A percentile compares a stretch with the other conserved stretches of the same genome.
phyloP scores from a whole-genome alignment of 1,284 basidiomycete genomes.

The Apiotrichum porosum region DNA sequence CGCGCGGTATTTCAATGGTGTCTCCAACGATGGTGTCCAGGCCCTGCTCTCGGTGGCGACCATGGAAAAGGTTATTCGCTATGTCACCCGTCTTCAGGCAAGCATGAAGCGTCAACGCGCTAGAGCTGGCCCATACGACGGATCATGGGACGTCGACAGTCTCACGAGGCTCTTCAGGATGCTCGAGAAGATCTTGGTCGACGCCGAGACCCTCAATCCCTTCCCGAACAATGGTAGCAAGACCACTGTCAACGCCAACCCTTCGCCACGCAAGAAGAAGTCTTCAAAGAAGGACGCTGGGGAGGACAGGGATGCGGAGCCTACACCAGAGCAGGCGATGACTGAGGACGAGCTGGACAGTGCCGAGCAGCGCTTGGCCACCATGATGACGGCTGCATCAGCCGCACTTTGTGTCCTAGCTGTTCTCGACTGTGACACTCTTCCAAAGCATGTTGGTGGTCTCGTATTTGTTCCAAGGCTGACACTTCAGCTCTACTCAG shows the following conservation, averaged over 20 bases:
- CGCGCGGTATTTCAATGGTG: slow-evolving; percentile 60
- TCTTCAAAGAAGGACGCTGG: slow-evolving; percentile 46
- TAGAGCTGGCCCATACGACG: slow-evolving; percentile 3
- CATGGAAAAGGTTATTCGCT: slow-evolving; percentile 59
- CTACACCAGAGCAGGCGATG: slow-evolving; percentile 23
- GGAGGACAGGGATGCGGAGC: slow-evolving; percentile 24
- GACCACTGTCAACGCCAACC: slow-evolving; percentile 14
- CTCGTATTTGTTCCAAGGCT: too few relatives aligned
- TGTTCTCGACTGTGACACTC: slow-evolving; percentile 66
- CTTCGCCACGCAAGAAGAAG: slow-evolving; percentile 49
- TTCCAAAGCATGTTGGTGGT: slow-evolving; percentile 70
- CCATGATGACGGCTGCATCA: slow-evolving; percentile 63
- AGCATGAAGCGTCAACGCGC: slow-evolving; percentile 17
- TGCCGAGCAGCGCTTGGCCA: slow-evolving; percentile 54
- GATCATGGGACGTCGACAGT: slow-evolving; percentile 54
- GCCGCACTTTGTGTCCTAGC: slow-evolving; percentile 78
- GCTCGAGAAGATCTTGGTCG: slow-evolving; percentile 67
- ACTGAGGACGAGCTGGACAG: slow-evolving; percentile 56
- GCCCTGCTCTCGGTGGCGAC: slow-evolving; percentile 59
- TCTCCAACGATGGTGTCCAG: slow-evolving; percentile 57
- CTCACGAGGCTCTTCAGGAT: slow-evolving; percentile 66
- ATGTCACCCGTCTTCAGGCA: slow-evolving; percentile 26
- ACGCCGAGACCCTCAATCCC: slow-evolving; percentile 66
- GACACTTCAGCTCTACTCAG: slow-evolving; percentile 68
- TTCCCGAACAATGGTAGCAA: slow-evolving; percentile 52